phyloP scores from a whole-genome alignment of 2,329 filamentous ascomycete genomes.

The Venturia aucupariae region DNA sequence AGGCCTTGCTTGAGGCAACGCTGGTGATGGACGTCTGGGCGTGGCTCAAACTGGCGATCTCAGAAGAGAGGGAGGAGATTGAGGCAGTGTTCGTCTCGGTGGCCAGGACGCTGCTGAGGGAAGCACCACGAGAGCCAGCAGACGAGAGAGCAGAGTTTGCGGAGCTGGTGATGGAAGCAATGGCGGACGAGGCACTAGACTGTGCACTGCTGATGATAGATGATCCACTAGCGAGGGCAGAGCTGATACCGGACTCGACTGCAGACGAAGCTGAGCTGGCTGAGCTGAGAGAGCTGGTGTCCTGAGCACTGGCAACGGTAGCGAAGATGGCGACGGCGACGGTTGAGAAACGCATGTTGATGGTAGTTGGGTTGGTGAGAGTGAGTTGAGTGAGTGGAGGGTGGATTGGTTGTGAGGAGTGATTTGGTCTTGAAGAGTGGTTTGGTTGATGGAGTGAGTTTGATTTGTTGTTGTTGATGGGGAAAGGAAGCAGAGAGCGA shows the following conservation, averaged over 20 bases:
- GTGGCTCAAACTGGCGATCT: neutral
- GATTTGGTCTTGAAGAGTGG: no score
- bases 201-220: neutral
- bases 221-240: neutral
- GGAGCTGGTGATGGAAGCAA: neutral
- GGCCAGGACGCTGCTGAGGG: neutral
- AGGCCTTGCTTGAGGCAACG: neutral
- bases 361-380: neutral
- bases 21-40: conserved; percentile 5
- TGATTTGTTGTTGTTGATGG: neutral
- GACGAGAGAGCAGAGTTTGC: neutral
- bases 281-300: neutral
- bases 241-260: neutral
- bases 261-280: neutral
- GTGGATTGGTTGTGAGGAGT: neutral
- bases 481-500: neutral
- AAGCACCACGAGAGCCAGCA: neutral
- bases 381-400: neutral
- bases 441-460: neutral
- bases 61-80: conserved; percentile 5
- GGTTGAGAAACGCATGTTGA: conserved; percentile 14
- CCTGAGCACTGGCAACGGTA: conserved; percentile 5
- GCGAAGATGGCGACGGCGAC: conserved; percentile 8
- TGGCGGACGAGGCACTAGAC: neutral
- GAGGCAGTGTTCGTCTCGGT: neutral